Conservation (phyloP, 2,329 filamentous ascomycete species). For the Chaetomium strumarium region DNA sequence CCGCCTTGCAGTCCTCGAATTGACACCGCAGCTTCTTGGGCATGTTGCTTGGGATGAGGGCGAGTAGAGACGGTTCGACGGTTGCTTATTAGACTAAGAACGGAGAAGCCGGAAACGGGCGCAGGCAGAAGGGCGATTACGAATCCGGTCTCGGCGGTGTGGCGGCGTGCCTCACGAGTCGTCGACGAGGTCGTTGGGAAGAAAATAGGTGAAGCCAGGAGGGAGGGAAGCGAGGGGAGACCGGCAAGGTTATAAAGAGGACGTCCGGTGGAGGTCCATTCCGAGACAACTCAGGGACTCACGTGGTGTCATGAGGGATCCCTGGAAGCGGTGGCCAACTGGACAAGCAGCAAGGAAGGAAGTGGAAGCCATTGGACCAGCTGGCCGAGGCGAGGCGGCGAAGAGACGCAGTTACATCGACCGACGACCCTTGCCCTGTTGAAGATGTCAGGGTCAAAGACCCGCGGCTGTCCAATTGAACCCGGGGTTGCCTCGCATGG, state of each 20-base stretch:
- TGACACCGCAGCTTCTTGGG: constrained; percentile 78
- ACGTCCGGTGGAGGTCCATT: constrained; percentile 12
- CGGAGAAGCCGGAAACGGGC: background rate
- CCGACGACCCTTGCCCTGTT: background rate
- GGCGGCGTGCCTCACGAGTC: background rate
- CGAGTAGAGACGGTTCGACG: background rate
- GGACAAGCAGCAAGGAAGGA: constrained; percentile 18
- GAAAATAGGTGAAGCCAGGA: constrained; percentile 1
- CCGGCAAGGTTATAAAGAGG: constrained; percentile 18
- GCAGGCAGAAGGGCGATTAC: background rate
- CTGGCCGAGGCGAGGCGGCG: constrained; percentile 15
- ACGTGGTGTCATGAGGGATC: constrained; percentile 21
- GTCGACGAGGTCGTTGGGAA: background rate
- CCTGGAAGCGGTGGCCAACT: constrained; percentile 19
- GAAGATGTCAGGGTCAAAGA: no score
- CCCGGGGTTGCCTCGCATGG: no score
- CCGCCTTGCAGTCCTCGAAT: constrained; percentile 82
- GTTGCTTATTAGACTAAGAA: background rate
- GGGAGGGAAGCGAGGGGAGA: background rate
- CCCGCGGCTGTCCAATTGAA: background rate
- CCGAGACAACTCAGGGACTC: constrained; percentile 18
- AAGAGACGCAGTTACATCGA: constrained; percentile 11
- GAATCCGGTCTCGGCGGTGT: background rate
- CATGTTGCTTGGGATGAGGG: constrained; percentile 37
- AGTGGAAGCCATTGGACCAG: constrained; percentile 24